phyloP scores from a whole-genome alignment of 2,329 filamentous ascomycete species.

The Colletotrichum falcatum region DNA sequence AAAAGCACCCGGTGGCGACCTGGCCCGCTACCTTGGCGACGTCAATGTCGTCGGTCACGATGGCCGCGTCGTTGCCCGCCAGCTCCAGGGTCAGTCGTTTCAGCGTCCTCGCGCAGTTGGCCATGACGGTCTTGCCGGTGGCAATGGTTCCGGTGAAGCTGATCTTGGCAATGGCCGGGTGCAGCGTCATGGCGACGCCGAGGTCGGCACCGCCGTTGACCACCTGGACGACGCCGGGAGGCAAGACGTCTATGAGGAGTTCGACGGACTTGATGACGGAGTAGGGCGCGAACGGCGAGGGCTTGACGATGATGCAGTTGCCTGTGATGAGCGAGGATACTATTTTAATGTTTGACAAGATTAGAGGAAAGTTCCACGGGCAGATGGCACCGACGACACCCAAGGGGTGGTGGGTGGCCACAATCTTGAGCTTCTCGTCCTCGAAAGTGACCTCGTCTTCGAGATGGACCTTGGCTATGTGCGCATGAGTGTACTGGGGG shows the following conservation, averaged over 20 bases:
- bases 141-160: constrained; percentile 68
- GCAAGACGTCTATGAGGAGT: constrained; percentile 61
- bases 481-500: not conserved
- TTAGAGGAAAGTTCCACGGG: constrained; percentile 70
- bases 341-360: constrained; percentile 63
- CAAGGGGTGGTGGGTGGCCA: constrained; percentile 59
- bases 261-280: constrained; percentile 64
- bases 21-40: constrained; percentile 55
- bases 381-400: constrained; percentile 67
- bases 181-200: constrained; percentile 65
- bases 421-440: constrained; percentile 54
- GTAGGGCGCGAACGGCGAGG: constrained; percentile 69
- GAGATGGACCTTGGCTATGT: constrained; percentile 51
- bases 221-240: constrained; percentile 67
- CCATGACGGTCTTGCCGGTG: constrained; percentile 63
- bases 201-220: constrained; percentile 66
- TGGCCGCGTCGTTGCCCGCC: constrained; percentile 67
- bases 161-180: constrained; percentile 67
- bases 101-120: constrained; percentile 60
- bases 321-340: constrained; percentile 62
- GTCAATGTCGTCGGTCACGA: constrained; percentile 65
- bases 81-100: constrained; percentile 66
- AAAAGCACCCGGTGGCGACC: constrained; percentile 61
- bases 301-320: constrained; percentile 61
- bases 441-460: constrained; percentile 61